These are phyloP conservation scores for Ogataea ganodermae DNA, from an alignment of 805 yeast species.

Conservation along the genomic window DNA sequence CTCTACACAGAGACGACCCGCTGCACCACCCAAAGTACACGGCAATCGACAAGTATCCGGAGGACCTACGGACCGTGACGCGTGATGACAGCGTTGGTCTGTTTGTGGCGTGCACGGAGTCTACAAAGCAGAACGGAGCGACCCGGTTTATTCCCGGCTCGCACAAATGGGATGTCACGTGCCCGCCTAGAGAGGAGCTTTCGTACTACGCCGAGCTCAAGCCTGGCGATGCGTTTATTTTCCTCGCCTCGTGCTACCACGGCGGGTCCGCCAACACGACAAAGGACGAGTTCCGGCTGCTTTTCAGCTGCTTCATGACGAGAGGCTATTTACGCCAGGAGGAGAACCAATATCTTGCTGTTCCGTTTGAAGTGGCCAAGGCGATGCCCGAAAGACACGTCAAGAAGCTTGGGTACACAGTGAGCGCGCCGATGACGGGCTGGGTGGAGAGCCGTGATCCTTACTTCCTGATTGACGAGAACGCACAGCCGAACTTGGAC, in stretches of 20 bases:
- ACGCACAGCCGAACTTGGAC: constrained; percentile 10
- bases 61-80: constrained; percentile 18
- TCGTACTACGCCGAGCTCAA: constrained; percentile 31
- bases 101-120: constrained; percentile 23
- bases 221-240: constrained; percentile 35
- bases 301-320: constrained; percentile 32
- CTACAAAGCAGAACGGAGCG: constrained; percentile 33
- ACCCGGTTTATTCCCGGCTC: constrained; percentile 38
- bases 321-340: constrained; percentile 34
- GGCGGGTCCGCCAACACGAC: constrained; percentile 36
- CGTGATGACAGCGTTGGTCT: constrained; percentile 27
- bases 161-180: constrained; percentile 36
- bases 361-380: constrained; percentile 28
- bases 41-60: constrained; percentile 18
- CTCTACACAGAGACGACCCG: constrained; percentile 30
- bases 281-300: constrained; percentile 27
- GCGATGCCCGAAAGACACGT: constrained; percentile 19
- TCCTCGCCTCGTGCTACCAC: constrained; percentile 35
- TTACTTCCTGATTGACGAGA: constrained; percentile 13
- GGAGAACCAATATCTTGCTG: constrained; percentile 31
- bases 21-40: constrained; percentile 27
- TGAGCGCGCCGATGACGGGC: constrained; percentile 20
- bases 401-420: constrained; percentile 20
- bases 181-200: constrained; percentile 27
- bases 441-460: constrained; percentile 20